Evolutionary conservation across 768 basidiomycete species (phyloP), one percentile per base, ranked within the genome.

Genomic region (Termitomyces bulborhizus): DNA sequence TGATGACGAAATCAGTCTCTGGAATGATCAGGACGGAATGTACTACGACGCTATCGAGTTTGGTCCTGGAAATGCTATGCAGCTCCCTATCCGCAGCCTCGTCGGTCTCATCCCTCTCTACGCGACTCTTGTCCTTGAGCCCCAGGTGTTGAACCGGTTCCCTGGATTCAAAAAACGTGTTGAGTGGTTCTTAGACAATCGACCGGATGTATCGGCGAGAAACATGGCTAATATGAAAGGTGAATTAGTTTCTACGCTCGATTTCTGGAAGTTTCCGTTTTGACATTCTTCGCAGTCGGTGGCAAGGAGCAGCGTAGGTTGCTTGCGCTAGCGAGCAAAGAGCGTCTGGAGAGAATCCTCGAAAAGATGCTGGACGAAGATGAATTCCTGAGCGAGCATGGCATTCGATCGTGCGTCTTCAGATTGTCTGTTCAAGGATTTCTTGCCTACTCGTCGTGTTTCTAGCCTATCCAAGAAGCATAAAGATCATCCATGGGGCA

Each of bases 31-130:
- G 61, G 95, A 98, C 61, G 96, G 97, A 26, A 90, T 98, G 86
- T 99, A 98, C 75, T 99, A 97, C 66, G 97, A 99, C 65, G 96
- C 90, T 44, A 96, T 98, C 60, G 84, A 91, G 55, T 93, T 95
- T 70, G 88, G 87, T 3, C 81, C 83, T 1, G 82, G 88, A 6
- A 73, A 88, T 63, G 83, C 87, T 21, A 90, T 92, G 78, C 97
- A 97, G 68, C 76, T 99, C 47, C 95, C 96, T 18, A 83, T 99
- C 46, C 86, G 93, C 69, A 92, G 89, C 66, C 83, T 99, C 57
- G 96, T 99, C 57, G 96, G 97, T n/a, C 80, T 99, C 55, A 98
- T 99, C 57, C 97, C 97, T 1, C 79, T 98, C 18, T 98, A 96
- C 68, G 97, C 88, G 7, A 98, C 95, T 0, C 77, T 98, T 24